Evolutionary conservation across 2,329 filamentous ascomycete species (phyloP), one percentile per base, ranked within the genome.

Genomic region (Diplodia scrobiculata): DNA sequence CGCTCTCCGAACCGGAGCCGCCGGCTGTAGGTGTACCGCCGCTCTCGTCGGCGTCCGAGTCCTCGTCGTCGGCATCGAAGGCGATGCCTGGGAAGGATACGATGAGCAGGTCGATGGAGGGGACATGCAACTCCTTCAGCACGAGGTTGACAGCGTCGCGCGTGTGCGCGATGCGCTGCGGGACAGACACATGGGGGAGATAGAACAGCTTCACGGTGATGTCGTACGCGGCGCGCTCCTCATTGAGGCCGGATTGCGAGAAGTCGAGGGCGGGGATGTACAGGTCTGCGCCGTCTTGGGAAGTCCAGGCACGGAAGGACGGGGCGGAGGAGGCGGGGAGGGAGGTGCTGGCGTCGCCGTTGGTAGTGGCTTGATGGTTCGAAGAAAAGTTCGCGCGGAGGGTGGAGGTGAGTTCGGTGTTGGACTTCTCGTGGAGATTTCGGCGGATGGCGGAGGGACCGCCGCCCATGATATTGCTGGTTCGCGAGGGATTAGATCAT

Each of bases 191-290:
- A 19, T 85, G 86, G 2, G 92, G 90, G 32, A 98, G 84, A 78
- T 95, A 96, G 82, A 99, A 99, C 25, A 99, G 80, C 79, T 99
- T 99, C 68, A 95, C 89, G 0, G 94, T 97, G 73, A 97, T 92
- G 75, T 97, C 92, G 81, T 99, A 99, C 71, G 92, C 88, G 67
- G 85, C 83, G 29, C 89, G 83, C 71, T 96, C 92, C 75, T 99
- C 95, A 36, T 87, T 83, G 53, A 99, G 82, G 0, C 90, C 89
- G 3, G 86, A 87, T 34, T 85, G 80, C 13, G 86, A 82, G 82
- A 89, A 91, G 76, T 92, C 87, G 75, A 94, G 87, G 48, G 89
- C 85, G 54, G 94, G 94, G 48, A 97, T 85, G 75, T 90, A 94
- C 53, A 94, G 83, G 5, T 83, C 83, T 53, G 69, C 67, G 27